A percentile compares a stretch with the other conserved stretches of the same genome.
These are phyloP conservation scores for Avena eriantha DNA, from an alignment of 176 grass and related monocot species.

Conservation along the genomic window DNA sequence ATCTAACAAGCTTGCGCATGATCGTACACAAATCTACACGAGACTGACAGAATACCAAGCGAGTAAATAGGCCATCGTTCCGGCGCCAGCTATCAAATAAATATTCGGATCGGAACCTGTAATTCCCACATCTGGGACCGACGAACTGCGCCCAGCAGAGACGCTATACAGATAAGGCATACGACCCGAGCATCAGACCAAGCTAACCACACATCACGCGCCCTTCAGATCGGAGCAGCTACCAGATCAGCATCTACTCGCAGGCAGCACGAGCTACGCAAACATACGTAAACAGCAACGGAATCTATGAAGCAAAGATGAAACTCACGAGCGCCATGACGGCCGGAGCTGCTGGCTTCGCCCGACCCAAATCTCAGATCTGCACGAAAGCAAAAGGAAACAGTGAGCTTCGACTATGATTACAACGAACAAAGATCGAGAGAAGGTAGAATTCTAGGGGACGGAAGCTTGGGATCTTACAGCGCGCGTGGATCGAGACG, in stretches of 20 bases:
- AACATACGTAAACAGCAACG: neutral
- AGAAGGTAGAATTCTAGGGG: neutral
- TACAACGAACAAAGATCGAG: neutral
- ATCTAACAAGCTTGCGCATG: neutral
- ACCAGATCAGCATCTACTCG: neutral
- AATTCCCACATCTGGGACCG: neutral
- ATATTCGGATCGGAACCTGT: neutral
- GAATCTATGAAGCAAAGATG: neutral
- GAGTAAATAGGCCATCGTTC: neutral
- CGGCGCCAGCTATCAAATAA: neutral
- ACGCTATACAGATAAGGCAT: neutral
- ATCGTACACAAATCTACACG: neutral
- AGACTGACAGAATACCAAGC: neutral
- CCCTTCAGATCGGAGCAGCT: neutral
- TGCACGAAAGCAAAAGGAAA: neutral
- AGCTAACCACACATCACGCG: neutral
- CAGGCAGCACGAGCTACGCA: neutral
- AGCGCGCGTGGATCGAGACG: neutral
- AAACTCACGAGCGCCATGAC: constrained; percentile 57
- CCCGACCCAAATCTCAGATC: constrained; percentile 43
- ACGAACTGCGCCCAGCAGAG: neutral
- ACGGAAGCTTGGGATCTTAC: neutral
- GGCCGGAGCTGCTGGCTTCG: constrained; percentile 4
- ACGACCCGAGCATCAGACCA: neutral
- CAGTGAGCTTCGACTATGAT: neutral